Conservation (phyloP, 345 rosid genomes). For the Syzygium jambos region DNA sequence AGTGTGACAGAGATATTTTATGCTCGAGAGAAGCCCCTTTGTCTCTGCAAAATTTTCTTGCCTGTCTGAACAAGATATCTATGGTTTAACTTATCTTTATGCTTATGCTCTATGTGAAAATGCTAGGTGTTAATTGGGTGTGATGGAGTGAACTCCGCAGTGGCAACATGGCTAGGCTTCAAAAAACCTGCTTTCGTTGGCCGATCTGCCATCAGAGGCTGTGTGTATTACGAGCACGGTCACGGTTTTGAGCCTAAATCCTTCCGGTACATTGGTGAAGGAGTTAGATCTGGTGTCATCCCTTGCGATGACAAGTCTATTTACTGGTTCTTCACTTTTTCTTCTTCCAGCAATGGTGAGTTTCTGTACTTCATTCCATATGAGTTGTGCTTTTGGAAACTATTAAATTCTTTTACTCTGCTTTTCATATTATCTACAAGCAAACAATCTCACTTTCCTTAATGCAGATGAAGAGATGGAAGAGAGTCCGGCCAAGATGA, state of each 20-base stretch:
- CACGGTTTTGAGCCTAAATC: conserved; percentile 30
- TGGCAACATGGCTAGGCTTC: conserved; percentile 61
- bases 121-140: conserved; percentile 59
- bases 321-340: conserved; percentile 11
- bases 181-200: conserved; percentile 23
- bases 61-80: neutral
- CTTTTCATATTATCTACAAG: neutral
- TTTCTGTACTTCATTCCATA: neutral
- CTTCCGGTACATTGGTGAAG: conserved; percentile 29
- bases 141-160: conserved; percentile 64
- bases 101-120: neutral
- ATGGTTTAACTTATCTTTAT: neutral
- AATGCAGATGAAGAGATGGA: conserved; percentile 12
- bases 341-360: conserved; percentile 20
- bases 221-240: conserved; percentile 15
- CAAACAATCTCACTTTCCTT: neutral
- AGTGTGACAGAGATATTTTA: neutral
- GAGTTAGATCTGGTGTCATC: conserved; percentile 34
- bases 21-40: neutral
- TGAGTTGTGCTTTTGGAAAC: neutral
- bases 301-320: conserved; percentile 32
- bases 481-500: conserved; percentile 16
- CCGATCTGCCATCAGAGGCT: conserved; percentile 39
- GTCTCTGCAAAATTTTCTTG: neutral
- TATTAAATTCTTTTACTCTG: neutral